Percentiles rank a stretch among this genome's conserved stretches.
These are phyloP conservation scores for Micractinium sp. DNA, from an alignment of 139 green algal species.

Conservation along the genomic window DNA sequence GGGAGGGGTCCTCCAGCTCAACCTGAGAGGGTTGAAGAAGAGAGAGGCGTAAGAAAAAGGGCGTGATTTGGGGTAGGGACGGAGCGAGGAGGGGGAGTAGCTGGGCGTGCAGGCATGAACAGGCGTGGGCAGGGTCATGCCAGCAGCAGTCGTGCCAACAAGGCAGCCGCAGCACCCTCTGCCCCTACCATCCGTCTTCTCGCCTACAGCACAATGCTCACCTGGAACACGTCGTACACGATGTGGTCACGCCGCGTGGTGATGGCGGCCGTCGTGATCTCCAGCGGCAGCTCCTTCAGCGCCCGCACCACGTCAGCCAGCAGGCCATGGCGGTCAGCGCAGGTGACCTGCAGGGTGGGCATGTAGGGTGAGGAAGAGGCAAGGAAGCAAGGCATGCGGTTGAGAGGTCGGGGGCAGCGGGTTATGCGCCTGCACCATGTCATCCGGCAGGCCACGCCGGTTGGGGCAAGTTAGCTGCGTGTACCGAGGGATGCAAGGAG, in stretches of 20 bases:
- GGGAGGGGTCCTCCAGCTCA: background rate
- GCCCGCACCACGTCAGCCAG: conserved; percentile 70
- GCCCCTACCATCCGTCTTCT: background rate
- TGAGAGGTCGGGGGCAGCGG: too few species aligned
- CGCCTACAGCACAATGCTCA: background rate
- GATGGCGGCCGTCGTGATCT: conserved; percentile 76
- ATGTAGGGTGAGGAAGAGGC: too few species aligned
- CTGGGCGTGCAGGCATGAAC: background rate
- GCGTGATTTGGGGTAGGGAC: background rate
- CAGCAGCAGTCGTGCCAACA: too few species aligned
- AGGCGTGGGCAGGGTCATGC: too few species aligned
- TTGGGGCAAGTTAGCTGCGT: too few species aligned
- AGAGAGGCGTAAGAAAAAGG: background rate
- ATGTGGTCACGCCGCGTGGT: conserved; percentile 64
- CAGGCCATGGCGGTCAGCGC: conserved; percentile 71
- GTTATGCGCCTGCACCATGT: too few species aligned
- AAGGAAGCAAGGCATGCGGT: too few species aligned
- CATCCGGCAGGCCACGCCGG: too few species aligned
- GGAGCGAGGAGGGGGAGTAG: background rate
- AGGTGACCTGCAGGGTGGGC: conserved; percentile 59
- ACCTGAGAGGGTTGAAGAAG: background rate
- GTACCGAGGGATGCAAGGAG: too few species aligned
- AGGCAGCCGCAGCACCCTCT: too few species aligned
- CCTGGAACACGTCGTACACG: conserved; percentile 79
- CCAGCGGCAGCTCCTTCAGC: conserved; percentile 63